Conservation (phyloP, 2,329 filamentous ascomycete genomes). For the Mycocentrospora acerina region DNA sequence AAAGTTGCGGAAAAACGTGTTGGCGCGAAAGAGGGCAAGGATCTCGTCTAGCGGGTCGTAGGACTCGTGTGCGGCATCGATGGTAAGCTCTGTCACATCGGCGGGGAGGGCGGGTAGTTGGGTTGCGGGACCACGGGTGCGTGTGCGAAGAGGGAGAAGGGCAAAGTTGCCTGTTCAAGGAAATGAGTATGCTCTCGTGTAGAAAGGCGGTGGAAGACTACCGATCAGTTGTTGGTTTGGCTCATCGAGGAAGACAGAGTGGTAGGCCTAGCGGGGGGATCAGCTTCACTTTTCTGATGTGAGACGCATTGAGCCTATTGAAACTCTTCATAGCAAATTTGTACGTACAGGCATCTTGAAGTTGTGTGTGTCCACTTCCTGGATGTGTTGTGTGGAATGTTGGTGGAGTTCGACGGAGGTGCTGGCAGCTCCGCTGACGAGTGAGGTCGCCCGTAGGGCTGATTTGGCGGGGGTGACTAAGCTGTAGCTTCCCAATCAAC, state of each 20-base stretch:
- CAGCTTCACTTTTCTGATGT: slow-evolving; percentile 7
- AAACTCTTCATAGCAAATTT: background rate
- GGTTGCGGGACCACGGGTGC: slow-evolving; percentile 92
- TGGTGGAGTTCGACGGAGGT: slow-evolving; percentile 28
- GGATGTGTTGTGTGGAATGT: slow-evolving; percentile 13
- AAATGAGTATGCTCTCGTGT: background rate
- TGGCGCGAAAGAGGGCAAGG: slow-evolving; percentile 88
- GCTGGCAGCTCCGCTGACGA: slow-evolving; percentile 30
- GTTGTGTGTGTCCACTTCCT: slow-evolving; percentile 16
- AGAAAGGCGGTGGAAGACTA: slow-evolving; percentile 31
- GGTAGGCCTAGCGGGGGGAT: slow-evolving; percentile 73
- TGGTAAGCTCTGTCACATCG: slow-evolving; percentile 57
- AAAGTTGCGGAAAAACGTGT: slow-evolving; percentile 99
- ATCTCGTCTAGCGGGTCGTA: slow-evolving; percentile 98
- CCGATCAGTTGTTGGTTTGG: slow-evolving; percentile 67
- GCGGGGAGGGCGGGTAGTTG: slow-evolving; percentile 64
- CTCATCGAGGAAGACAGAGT: slow-evolving; percentile 92
- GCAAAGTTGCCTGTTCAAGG: slow-evolving; percentile 76
- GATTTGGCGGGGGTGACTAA: slow-evolving; percentile 35
- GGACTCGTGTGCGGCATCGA: slow-evolving; percentile 83
- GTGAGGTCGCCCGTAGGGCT: slow-evolving; percentile 37
- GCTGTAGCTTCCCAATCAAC: slow-evolving; percentile 34
- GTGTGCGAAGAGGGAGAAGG: slow-evolving; percentile 89
- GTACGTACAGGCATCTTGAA: slow-evolving; percentile 51
- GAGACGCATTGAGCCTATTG: slow-evolving; percentile 1